A percentile compares a stretch with the other conserved stretches of the same genome.
phyloP scores from a whole-genome alignment of 176 grass and related monocot species.

The Aegilops sharonensis region DNA sequence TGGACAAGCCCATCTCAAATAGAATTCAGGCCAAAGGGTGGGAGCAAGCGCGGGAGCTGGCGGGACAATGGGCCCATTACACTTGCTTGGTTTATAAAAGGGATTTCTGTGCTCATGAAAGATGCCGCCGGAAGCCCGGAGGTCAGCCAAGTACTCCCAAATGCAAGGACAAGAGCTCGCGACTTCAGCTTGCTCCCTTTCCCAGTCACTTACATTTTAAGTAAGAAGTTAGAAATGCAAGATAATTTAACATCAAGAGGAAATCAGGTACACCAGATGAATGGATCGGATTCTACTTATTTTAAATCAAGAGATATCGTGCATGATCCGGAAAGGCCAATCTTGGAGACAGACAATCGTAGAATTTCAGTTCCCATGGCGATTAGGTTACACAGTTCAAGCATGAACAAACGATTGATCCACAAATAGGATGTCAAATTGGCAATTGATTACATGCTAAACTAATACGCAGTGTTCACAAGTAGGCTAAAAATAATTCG shows the following conservation, averaged over 20 bases:
- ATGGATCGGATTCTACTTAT: background rate
- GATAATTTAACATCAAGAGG: background rate
- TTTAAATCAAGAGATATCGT: background rate
- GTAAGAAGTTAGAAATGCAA: constrained; percentile 25
- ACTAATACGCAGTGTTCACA: background rate
- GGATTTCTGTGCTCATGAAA: constrained; percentile 78
- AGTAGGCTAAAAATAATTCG: background rate
- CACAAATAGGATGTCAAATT: background rate
- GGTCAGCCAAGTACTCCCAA: constrained; percentile 64
- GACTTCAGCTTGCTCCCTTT: constrained; percentile 71
- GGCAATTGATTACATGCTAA: background rate
- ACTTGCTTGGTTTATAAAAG: constrained; percentile 67
- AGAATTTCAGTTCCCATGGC: no score
- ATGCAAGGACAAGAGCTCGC: constrained; percentile 55
- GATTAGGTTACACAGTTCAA: constrained; percentile 1
- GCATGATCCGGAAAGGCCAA: background rate
- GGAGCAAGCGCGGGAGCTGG: constrained; percentile 74
- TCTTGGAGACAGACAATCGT: background rate
- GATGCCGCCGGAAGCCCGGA: constrained; percentile 49
- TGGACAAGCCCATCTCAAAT: constrained; percentile 87
- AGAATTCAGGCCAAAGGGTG: constrained; percentile 92
- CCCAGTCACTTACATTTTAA: constrained; percentile 71
- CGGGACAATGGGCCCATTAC: constrained; percentile 45
- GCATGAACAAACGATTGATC: background rate
- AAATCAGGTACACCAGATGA: constrained; percentile 1